These are phyloP conservation scores for Zymoseptoria tritici DNA, from an alignment of 2,329 filamentous ascomycete genomes.

Conservation along the genomic window DNA sequence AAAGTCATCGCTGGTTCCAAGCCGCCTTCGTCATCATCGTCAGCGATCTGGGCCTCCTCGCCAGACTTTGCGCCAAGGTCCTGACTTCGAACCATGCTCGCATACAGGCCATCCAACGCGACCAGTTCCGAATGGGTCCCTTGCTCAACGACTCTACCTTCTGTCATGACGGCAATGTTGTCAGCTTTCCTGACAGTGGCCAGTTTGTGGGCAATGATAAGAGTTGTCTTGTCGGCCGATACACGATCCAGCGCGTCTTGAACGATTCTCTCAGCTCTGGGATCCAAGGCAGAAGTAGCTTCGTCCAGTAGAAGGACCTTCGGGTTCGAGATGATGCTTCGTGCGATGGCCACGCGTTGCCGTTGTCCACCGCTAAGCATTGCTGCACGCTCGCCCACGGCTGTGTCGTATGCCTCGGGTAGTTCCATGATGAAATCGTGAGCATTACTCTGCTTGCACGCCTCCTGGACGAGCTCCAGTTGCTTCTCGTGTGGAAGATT, in stretches of 20 bases:
- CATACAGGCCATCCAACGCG: slow-evolving; percentile 33
- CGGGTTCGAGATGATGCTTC: slow-evolving; percentile 31
- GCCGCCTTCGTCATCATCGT: slow-evolving; percentile 20
- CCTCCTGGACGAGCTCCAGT: slow-evolving; percentile 27
- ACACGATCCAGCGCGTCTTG: slow-evolving; percentile 30
- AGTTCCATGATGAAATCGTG: slow-evolving; percentile 33
- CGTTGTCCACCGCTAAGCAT: slow-evolving; percentile 31
- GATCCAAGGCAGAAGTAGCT: slow-evolving; percentile 32
- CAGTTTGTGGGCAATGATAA: slow-evolving; percentile 40
- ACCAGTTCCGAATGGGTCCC: slow-evolving; percentile 37
- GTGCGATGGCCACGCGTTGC: slow-evolving; percentile 32
- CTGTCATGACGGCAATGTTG: slow-evolving; percentile 40
- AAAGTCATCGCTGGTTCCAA: slow-evolving; percentile 23
- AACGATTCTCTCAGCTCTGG: slow-evolving; percentile 28
- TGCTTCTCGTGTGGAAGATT: slow-evolving; percentile 23
- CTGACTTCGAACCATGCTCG: slow-evolving; percentile 41
- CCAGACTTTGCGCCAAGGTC: slow-evolving; percentile 33
- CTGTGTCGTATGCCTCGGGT: slow-evolving; percentile 29
- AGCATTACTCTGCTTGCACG: slow-evolving; percentile 29
- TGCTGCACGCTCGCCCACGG: slow-evolving; percentile 28
- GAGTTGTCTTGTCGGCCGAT: slow-evolving; percentile 27
- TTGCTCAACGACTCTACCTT: slow-evolving; percentile 38
- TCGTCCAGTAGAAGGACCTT: slow-evolving; percentile 32
- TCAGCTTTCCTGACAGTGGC: slow-evolving; percentile 39
- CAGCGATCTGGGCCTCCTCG: slow-evolving; percentile 16